Evolutionary conservation across 2,329 filamentous ascomycete species (phyloP), one percentile per base, ranked within the genome.

Genomic region (Xylaria sp.): DNA sequence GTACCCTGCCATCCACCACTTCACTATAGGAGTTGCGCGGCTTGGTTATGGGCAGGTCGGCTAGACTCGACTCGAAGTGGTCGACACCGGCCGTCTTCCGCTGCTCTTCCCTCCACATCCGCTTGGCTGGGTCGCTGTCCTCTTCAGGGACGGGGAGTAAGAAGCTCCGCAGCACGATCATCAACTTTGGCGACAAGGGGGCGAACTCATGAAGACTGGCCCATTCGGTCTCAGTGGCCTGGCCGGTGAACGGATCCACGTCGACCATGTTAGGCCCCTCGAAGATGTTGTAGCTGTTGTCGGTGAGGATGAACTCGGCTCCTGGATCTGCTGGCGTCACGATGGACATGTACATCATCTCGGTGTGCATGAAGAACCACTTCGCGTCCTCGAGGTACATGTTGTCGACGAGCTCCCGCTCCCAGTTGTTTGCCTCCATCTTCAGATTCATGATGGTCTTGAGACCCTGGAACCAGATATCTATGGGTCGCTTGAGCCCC

Each of bases 391-490:
- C n/a, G 0, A 31, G 46, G 59, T 70, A 75, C 65, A 73, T 73
- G 3, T 59, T 56, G 0, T 63, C 28, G 15, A 72, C n/a, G 8
- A 75, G 49, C 11, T 69, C 55, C 8, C 8, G 0, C 14, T 56
- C 40, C 72, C 71, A 75, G 15, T 67, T 40, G 8, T 69, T 52
- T 3, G 61, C 45, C 35, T 73, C 71, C 72, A 74, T 74, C 9
- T 74, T 63, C 2, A 73, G 19, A 3, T 69, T 60, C n/a, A 74
- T 71, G 15, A 74, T 69, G 7, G 64, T 61, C 28, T 71, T 63
- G 14, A 75, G 59, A 8, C 67, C 67, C 2, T 73, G 61, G 25
- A 74, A 68, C 73, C 72, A 75, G 19, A 75, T 71, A 15, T 75
- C 70, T 4, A 72, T 42, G 0, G 73, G 73, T 2, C 60, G 63